Conservation (phyloP, 1,284 basidiomycete species). For the Apiotrichum brassicae region DNA sequence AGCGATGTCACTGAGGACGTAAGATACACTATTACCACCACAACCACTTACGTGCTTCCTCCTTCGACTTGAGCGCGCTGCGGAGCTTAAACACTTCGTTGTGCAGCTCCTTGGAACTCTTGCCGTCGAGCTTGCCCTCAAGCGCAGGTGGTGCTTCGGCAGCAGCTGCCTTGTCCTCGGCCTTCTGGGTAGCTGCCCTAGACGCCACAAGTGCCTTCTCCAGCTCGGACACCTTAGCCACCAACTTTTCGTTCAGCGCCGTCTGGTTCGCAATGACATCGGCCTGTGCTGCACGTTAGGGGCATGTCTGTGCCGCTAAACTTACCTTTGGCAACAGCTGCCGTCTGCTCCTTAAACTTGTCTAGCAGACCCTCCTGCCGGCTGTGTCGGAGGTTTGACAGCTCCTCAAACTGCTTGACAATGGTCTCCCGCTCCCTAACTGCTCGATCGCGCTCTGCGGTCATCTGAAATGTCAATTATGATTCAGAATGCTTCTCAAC, state of each 20-base stretch:
- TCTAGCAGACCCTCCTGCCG: constrained; percentile 31
- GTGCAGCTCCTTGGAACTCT: constrained; percentile 33
- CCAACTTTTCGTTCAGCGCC: constrained; percentile 33
- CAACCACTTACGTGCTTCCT: constrained; percentile 32
- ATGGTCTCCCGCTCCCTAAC: constrained; percentile 34
- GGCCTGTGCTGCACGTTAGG: constrained; percentile 32
- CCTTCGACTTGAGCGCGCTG: constrained; percentile 25
- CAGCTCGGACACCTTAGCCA: constrained; percentile 24
- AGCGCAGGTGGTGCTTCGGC: constrained; percentile 6
- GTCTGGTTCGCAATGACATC: constrained; percentile 38
- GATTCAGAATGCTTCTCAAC: not conserved
- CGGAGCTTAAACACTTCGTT: constrained; percentile 31
- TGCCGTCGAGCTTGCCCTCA: constrained; percentile 22
- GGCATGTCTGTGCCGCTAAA: not conserved
- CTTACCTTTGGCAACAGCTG: constrained; percentile 33
- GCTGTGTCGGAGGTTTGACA: constrained; percentile 31
- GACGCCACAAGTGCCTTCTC: constrained; percentile 31
- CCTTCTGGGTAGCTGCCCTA: constrained; percentile 11
- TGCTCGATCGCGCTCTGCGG: constrained; percentile 27
- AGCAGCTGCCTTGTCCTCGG: constrained; percentile 1
- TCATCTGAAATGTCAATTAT: constrained; percentile 17
- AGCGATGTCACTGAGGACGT: constrained; percentile 26
- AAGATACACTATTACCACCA: too few species aligned
- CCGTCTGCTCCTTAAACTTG: constrained; percentile 37
- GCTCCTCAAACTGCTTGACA: constrained; percentile 42